Percentiles rank a stretch among this genome's conserved stretches.
These are phyloP conservation scores for Eucalyptus curtisii DNA, from an alignment of 345 rosid genomes.

Conservation along the genomic window DNA sequence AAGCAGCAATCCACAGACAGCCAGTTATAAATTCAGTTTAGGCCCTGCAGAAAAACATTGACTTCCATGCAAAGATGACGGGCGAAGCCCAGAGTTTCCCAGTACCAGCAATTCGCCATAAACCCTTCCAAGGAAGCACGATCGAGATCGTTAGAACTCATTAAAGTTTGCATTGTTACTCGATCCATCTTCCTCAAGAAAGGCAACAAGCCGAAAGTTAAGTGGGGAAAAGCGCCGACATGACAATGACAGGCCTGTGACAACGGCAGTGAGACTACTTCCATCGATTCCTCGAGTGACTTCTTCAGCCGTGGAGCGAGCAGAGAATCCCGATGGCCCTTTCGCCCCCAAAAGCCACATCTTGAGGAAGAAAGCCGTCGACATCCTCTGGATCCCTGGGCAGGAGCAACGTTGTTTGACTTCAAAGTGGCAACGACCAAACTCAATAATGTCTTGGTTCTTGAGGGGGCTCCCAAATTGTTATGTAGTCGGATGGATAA, in stretches of 20 bases:
- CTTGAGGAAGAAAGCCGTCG: neutral
- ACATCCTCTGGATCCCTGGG: neutral
- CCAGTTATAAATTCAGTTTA: neutral
- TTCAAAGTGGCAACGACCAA: neutral
- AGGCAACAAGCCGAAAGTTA: neutral
- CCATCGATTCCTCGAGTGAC: conserved; percentile 37
- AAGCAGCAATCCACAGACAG: neutral
- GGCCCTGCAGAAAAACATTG: neutral
- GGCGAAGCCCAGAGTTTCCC: neutral
- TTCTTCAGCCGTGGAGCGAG: conserved; percentile 22
- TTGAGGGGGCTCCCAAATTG: neutral
- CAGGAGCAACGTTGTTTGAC: neutral
- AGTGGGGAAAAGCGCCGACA: neutral
- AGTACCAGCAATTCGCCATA: neutral
- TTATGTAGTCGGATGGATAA: neutral
- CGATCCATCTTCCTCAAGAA: neutral
- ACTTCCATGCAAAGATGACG: neutral
- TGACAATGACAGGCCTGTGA: conserved; percentile 16
- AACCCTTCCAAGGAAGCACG: neutral
- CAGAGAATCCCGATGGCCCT: conserved; percentile 29
- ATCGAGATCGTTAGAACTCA: neutral
- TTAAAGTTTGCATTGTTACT: neutral
- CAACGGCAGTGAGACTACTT: conserved; percentile 29
- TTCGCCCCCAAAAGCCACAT: conserved; percentile 20
- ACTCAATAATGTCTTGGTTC: neutral